A percentile compares a stretch with the other conserved stretches of the same genome.
phyloP scores from a whole-genome alignment of 768 basidiomycete species.

The Trametes maxima region DNA sequence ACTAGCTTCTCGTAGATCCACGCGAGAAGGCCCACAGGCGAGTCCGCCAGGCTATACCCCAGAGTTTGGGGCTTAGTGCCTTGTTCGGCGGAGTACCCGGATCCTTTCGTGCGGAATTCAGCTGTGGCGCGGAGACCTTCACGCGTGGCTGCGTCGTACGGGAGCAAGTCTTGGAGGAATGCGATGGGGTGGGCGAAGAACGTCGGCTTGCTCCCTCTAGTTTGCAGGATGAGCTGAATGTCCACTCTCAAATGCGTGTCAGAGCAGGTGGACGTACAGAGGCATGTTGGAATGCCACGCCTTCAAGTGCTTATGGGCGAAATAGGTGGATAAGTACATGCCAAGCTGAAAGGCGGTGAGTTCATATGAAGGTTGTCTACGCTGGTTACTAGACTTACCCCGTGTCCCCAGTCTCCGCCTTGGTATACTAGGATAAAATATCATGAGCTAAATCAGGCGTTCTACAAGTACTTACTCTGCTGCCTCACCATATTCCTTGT shows the following conservation, averaged over 20 bases:
- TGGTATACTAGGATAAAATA: slow-evolving; percentile 38
- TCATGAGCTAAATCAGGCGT: not conserved
- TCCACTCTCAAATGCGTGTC: slow-evolving; percentile 17
- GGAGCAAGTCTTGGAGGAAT: slow-evolving; percentile 34
- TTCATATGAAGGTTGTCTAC: not conserved
- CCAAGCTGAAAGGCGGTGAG: slow-evolving; percentile 31
- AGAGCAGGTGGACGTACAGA: slow-evolving; percentile 28
- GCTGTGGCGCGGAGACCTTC: slow-evolving; percentile 31
- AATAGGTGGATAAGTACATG: slow-evolving; percentile 27
- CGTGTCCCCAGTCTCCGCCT: slow-evolving; percentile 51
- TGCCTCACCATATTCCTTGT: slow-evolving; percentile 26
- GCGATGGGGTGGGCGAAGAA: slow-evolving; percentile 32
- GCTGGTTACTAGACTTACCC: slow-evolving; percentile 28
- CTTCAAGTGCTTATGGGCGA: slow-evolving; percentile 35
- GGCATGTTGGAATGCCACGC: slow-evolving; percentile 38
- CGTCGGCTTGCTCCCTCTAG: slow-evolving; percentile 26
- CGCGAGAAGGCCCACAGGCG: slow-evolving; percentile 50
- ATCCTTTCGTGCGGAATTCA: slow-evolving; percentile 30
- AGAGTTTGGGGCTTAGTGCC: slow-evolving; percentile 39
- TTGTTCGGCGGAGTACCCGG: slow-evolving; percentile 39
- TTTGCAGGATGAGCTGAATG: slow-evolving; percentile 33
- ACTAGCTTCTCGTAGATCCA: slow-evolving; percentile 43
- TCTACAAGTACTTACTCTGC: not conserved
- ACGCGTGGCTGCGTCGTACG: slow-evolving; percentile 33
- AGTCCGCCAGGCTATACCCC: slow-evolving; percentile 58